Percentiles rank a stretch among this genome's conserved stretches.
Conservation (phyloP, 2,329 filamentous ascomycete genomes). For the Aspergillus melleus region DNA sequence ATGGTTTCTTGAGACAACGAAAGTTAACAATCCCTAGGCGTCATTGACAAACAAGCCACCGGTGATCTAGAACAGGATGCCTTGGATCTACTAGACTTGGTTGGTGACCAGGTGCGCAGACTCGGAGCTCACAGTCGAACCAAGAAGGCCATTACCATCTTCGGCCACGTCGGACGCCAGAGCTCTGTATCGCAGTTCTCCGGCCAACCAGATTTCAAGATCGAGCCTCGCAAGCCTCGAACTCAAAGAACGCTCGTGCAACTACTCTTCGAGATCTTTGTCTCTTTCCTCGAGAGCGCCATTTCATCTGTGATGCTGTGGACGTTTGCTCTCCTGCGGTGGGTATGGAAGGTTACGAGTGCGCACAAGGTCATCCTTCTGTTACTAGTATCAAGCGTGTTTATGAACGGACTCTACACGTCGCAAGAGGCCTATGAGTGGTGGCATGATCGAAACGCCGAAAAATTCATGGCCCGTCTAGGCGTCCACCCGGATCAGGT, state of each 20-base stretch:
- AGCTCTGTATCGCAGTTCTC: constrained; percentile 42
- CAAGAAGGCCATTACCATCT: constrained; percentile 50
- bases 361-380: constrained; percentile 74
- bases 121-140: constrained; percentile 48
- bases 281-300: constrained; percentile 73
- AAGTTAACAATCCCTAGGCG: constrained; percentile 30
- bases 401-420: constrained; percentile 74
- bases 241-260: constrained; percentile 62
- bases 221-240: constrained; percentile 56
- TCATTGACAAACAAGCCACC: constrained; percentile 67
- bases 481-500: constrained; percentile 75
- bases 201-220: constrained; percentile 31
- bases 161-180: constrained; percentile 49
- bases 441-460: constrained; percentile 82
- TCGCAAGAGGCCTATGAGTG: constrained; percentile 72
- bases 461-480: constrained; percentile 75
- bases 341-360: constrained; percentile 66
- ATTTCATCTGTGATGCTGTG: constrained; percentile 76
- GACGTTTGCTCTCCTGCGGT: constrained; percentile 65
- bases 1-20: not conserved
- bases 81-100: constrained; percentile 51
- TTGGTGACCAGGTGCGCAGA: constrained; percentile 49
- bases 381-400: constrained; percentile 66
- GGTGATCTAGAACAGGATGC: constrained; percentile 61
- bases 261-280: constrained; percentile 69